Base-by-base conservation (phyloP, 768 basidiomycete species). In the Mrakia gelida region DNA sequence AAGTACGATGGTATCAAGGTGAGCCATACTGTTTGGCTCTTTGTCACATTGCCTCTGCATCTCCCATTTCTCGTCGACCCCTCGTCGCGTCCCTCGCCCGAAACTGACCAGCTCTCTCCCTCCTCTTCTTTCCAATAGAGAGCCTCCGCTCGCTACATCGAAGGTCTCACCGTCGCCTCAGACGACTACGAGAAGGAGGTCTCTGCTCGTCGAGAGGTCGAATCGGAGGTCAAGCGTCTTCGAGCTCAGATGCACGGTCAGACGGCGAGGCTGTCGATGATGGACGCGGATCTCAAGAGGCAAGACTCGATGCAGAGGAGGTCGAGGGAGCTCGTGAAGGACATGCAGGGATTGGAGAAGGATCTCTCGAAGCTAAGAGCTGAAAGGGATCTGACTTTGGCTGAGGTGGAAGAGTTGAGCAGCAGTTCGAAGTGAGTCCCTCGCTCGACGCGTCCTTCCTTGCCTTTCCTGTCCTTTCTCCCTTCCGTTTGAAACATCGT, bases 141-240 rank as follows among this genome's bases (percentile, higher is more conserved):
- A 71, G 90, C 92, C 70, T 97, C 94, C 82, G 92, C 92, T 80
- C 92, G 94, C 80, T 95, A 92, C 79, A 92, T 95, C 75, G 92
- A 95, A 80, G 97, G 97, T 61, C 86, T 99, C 61, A 91, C 91
- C 0, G 94, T 95, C 34, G 95, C 96, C 2, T 92, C 95, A 81
- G 91, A 91, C 62, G 97, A 98, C 83, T 98, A 96, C 83, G 95
- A 98, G 82, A 89, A 89, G 73, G 97, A 98, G 84, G 87, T 95
- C 52, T 90, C 92, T 77, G 90, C 91, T 30, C 89, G 96, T 28
- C 89, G 93, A 26, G 95, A 98, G 80, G 92, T 93, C 0, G 95
- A 98, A 85, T 91, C 92, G 0, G 95, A 98, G 85, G 92, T 98
- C 77, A 91, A 91, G 32, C 89, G 92, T 61, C 86, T 99, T 34